Conservation (phyloP, 257 asterid genomes). For the Solanum sejunctum region DNA sequence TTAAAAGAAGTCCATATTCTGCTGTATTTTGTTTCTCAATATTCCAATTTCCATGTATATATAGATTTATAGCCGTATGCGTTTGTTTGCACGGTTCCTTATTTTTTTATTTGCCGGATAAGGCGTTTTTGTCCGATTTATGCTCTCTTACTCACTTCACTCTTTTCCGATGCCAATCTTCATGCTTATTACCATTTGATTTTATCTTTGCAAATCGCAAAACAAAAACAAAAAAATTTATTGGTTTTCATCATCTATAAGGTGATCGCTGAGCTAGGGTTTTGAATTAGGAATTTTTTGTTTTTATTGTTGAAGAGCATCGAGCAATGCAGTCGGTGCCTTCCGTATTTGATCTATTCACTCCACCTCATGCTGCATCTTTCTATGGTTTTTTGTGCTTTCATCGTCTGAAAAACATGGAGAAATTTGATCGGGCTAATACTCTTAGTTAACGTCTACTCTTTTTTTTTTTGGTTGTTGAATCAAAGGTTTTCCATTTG, state of each 20-base stretch:
- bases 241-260: background rate
- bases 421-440: slow-evolving; percentile 51
- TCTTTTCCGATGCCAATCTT: background rate
- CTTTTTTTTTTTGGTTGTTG: background rate
- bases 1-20: background rate
- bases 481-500: background rate
- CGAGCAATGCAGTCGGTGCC: slow-evolving; percentile 69
- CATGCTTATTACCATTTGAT: background rate
- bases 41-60: background rate
- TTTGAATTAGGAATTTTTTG: slow-evolving; percentile 5
- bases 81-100: background rate
- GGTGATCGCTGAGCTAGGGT: background rate
- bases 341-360: slow-evolving; percentile 16
- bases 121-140: background rate
- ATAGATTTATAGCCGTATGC: background rate
- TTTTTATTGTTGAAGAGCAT: slow-evolving; percentile 32
- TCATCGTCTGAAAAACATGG: slow-evolving; percentile 53
- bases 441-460: slow-evolving; percentile 24
- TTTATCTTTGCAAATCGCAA: background rate
- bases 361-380: slow-evolving; percentile 19
- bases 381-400: slow-evolving; percentile 45
- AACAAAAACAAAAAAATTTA: too few species aligned
- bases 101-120: background rate
- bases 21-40: background rate
- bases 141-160: background rate